A percentile compares a stretch with the other conserved stretches of the same genome.
Evolutionary conservation across 768 basidiomycete species (phyloP).

Genomic region (Pisolithus tinctorius): DNA sequence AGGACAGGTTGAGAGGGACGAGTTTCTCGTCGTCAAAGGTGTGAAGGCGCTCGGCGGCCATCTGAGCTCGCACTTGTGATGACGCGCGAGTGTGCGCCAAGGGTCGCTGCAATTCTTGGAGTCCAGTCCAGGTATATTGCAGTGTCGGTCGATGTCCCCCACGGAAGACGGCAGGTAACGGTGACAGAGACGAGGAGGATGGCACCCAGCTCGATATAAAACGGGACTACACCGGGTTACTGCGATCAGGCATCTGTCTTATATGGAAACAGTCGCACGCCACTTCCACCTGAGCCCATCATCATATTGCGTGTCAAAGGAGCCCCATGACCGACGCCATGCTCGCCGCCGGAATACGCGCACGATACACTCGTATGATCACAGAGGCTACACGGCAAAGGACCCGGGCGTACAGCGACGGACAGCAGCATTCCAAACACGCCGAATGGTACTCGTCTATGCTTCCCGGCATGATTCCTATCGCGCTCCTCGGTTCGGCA

Average conservation of each 20-base stretch:
- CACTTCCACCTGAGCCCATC: too few relatives aligned
- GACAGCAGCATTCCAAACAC: constrained; percentile 38
- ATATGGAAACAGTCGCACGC: too few relatives aligned
- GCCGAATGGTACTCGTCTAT: constrained; percentile 62
- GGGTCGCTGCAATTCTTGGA: background rate
- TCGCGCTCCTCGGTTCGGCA: constrained; percentile 71
- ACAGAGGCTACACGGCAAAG: constrained; percentile 1
- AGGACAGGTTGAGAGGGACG: background rate
- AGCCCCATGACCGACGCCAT: too few relatives aligned
- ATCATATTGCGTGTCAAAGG: too few relatives aligned
- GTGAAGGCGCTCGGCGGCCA: background rate
- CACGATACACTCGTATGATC: too few relatives aligned
- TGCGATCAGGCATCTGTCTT: too few relatives aligned
- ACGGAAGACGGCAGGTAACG: background rate
- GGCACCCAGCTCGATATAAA: too few relatives aligned
- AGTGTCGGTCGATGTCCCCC: background rate
- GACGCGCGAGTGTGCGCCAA: too few relatives aligned
- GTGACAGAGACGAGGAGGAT: background rate
- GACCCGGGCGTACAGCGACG: background rate
- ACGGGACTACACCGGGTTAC: too few relatives aligned
- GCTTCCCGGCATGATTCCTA: constrained; percentile 71
- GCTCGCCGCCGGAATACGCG: too few relatives aligned
- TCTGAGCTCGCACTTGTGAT: background rate
- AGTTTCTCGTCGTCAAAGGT: constrained; percentile 20
- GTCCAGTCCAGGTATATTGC: background rate